These are phyloP conservation scores for Fusarium aywerte DNA, from an alignment of 2,329 filamentous ascomycete species.

Conservation along the genomic window DNA sequence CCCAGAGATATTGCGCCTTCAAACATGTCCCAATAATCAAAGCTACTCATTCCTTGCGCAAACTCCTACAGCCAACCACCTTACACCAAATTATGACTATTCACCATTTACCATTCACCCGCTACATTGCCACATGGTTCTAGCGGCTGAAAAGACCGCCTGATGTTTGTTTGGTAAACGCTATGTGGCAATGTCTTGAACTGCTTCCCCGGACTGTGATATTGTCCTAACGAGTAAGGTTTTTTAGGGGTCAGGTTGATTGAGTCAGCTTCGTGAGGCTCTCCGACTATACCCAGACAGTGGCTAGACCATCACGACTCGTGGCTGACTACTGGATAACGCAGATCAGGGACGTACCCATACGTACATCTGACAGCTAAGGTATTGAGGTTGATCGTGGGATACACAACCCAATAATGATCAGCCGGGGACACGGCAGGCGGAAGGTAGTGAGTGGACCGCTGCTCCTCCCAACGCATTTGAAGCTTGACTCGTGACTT, in stretches of 20 bases:
- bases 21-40: neutral
- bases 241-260: constrained; percentile 13
- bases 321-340: constrained; percentile 25
- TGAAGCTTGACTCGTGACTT: constrained; percentile 39
- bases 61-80: neutral
- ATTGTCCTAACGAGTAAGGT: constrained; percentile 10
- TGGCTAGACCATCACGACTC: constrained; percentile 16
- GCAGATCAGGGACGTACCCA: constrained; percentile 23
- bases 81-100: neutral
- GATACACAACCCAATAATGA: constrained; percentile 34
- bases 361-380: neutral
- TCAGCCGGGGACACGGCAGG: constrained; percentile 33
- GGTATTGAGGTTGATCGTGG: constrained; percentile 20
- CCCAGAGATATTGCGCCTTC: neutral
- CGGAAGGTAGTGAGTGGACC: constrained; percentile 23
- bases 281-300: constrained; percentile 8
- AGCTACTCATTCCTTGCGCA: neutral
- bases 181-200: constrained; percentile 29
- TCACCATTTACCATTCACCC: neutral
- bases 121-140: neutral
- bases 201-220: constrained; percentile 38
- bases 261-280: constrained; percentile 28
- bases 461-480: constrained; percentile 14
- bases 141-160: constrained; percentile 9
- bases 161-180: constrained; percentile 32